Base-by-base conservation (phyloP, 345 rosid species). In the Sonneratia caseolaris region DNA sequence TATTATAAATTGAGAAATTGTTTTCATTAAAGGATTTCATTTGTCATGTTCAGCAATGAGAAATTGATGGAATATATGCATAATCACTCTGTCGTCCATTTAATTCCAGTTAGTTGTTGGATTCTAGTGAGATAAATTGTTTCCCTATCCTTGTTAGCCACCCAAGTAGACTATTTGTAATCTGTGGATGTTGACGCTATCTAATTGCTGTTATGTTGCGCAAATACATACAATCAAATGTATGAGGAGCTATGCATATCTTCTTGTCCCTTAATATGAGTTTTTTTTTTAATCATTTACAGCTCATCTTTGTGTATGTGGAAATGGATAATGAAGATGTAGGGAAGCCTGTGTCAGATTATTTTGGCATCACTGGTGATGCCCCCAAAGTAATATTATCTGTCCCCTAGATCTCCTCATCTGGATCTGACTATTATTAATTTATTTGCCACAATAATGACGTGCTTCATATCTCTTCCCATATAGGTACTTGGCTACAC, bases 261-360 rank as follows among this genome's bases (percentile, higher is more conserved):
- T 64, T 22, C 68, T 24, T 48, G 9, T 35, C 59, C 55, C 38
- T n/a, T 27, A 62, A 62, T 40, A 35, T 8, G 19, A 45, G 14
- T 51, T 18, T 21, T 40, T 21, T 40, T 67, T 24, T 9, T 27
- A 27, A 38, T 70, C 35, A 27, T 15, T 70, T 80, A 84, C 90
- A 96, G 99, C 86, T 96, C 73, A 80, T 96, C 76, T 96, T 89
- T 71, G 98, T 92, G 47, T 82, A 77, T 74, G 98, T 96, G 77
- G 94, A 96, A 72, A 76, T 87, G 91, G 98, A 92, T 69, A 88
- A 91, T 70, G 97, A 96, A 82, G 99, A 92, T 62, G 84, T 82
- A 68, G 99, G 99, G 77, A 88, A 81, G 81, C 98, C 98, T 47
- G 96, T 96, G 38, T 85, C 99, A 71, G 97, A 96, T 4, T 96